These are phyloP conservation scores for Heritiera littoralis DNA, from an alignment of 345 rosid genomes.

Conservation along the genomic window DNA sequence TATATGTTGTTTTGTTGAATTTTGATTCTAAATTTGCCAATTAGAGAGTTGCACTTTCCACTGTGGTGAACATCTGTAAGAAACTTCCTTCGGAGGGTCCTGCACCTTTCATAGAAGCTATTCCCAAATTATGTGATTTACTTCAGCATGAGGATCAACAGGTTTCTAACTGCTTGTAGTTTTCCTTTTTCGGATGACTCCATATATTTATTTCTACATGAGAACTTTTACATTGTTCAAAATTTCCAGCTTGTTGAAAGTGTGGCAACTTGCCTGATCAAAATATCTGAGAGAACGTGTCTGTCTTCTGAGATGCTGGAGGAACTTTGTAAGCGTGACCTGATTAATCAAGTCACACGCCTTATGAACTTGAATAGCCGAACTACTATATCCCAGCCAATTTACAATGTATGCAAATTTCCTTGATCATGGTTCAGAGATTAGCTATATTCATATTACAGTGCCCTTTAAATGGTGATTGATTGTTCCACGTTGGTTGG, in stretches of 20 bases:
- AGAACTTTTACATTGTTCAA: slow-evolving; percentile 18
- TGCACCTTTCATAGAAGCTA: slow-evolving; percentile 67
- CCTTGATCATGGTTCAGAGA: slow-evolving; percentile 19
- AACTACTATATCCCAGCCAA: slow-evolving; percentile 72
- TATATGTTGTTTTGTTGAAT: not conserved
- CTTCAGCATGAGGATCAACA: slow-evolving; percentile 88
- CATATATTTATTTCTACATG: slow-evolving; percentile 7
- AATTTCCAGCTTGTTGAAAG: slow-evolving; percentile 80
- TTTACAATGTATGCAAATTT: slow-evolving; percentile 61
- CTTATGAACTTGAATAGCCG: slow-evolving; percentile 70
- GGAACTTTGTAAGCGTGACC: slow-evolving; percentile 75
- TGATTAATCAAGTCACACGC: slow-evolving; percentile 63
- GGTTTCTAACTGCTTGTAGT: slow-evolving; percentile 35
- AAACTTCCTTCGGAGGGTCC: slow-evolving; percentile 70
- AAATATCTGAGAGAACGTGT: slow-evolving; percentile 68
- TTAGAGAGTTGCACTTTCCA: slow-evolving; percentile 91
- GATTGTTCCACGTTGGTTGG: slow-evolving; percentile 33
- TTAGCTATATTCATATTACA: not conserved
- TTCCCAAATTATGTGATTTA: slow-evolving; percentile 84
- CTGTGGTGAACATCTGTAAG: slow-evolving; percentile 86
- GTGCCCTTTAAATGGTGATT: slow-evolving; percentile 17
- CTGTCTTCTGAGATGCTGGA: slow-evolving; percentile 69
- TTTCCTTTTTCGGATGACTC: slow-evolving; percentile 23
- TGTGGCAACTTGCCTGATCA: slow-evolving; percentile 76
- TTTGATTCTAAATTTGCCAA: slow-evolving; percentile 14